A percentile compares a stretch with the other conserved stretches of the same genome.
Evolutionary conservation across 768 basidiomycete species (phyloP).

Genomic region (Nidularia pulvinata): DNA sequence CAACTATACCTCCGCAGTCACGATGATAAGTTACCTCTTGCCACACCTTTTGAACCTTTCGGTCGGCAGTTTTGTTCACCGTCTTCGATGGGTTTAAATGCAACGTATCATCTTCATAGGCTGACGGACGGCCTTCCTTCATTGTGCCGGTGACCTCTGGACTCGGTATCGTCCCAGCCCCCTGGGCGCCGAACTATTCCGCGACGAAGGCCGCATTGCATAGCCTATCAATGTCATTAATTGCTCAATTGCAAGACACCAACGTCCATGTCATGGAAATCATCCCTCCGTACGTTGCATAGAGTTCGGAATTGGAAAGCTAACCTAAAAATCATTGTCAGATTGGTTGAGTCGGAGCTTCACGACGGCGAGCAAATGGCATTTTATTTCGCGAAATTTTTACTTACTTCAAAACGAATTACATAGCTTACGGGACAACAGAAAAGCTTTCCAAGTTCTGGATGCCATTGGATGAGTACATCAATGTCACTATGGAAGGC

Average conservation of each 20-base stretch:
- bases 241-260: constrained; percentile 42
- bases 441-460: constrained; percentile 45
- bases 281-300: constrained; percentile 49
- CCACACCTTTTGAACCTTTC: constrained; percentile 57
- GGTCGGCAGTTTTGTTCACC: constrained; percentile 27
- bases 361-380: constrained; percentile 46
- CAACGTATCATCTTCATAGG: constrained; percentile 21
- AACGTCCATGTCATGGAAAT: constrained; percentile 57
- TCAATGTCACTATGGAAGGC: constrained; percentile 25
- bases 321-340: constrained; percentile 15
- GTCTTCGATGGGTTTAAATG: neutral
- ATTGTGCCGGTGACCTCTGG: constrained; percentile 53
- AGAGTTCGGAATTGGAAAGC: neutral
- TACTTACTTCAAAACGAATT: too few species aligned
- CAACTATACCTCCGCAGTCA: constrained; percentile 54
- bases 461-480: constrained; percentile 54
- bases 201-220: constrained; percentile 61
- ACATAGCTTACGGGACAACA: constrained; percentile 50
- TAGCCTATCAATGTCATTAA: constrained; percentile 47
- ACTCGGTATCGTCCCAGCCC: constrained; percentile 42
- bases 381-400: neutral
- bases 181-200: constrained; percentile 46
- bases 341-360: constrained; percentile 61
- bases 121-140: constrained; percentile 42
- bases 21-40: constrained; percentile 43